Evolutionary conservation across 768 basidiomycete species (phyloP).

Genomic region (Austroboletus eburneus): DNA sequence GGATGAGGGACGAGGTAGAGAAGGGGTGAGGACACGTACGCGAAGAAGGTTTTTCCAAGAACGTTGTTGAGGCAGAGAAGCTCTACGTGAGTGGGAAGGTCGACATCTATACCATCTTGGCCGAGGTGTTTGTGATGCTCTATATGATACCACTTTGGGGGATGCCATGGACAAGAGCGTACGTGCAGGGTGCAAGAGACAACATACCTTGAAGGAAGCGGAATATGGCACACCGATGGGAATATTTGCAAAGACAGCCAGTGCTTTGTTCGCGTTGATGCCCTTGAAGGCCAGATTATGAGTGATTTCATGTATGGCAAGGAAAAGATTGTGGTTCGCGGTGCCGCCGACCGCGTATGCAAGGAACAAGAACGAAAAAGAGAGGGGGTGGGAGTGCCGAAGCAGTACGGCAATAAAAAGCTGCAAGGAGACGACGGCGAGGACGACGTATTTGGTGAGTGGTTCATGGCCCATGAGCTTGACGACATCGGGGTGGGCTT

Average conservation of each 20-base stretch:
- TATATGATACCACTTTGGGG: constrained; percentile 75
- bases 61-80: constrained; percentile 89
- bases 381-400: constrained; percentile 64
- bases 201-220: constrained; percentile 84
- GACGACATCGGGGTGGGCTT: constrained; percentile 92
- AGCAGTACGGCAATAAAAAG: constrained; percentile 59
- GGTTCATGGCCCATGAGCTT: constrained; percentile 97
- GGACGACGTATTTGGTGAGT: constrained; percentile 86
- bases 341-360: constrained; percentile 92
- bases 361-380: constrained; percentile 63
- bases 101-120: constrained; percentile 94
- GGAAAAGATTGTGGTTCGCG: constrained; percentile 95
- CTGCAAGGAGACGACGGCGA: constrained; percentile 77
- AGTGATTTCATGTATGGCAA: constrained; percentile 98
- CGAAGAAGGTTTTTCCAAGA: constrained; percentile 96
- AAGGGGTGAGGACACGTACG: constrained; percentile 45
- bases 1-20: constrained; percentile 6
- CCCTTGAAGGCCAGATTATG: constrained; percentile 93
- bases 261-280: constrained; percentile 75
- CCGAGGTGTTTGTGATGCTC: constrained; percentile 97
- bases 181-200: not conserved
- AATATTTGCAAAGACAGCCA: constrained; percentile 89
- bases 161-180: constrained; percentile 4
- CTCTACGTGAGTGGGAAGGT: constrained; percentile 85
- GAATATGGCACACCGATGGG: constrained; percentile 95